These are phyloP conservation scores for Metrosideros polymorpha DNA, from an alignment of 441 rosid genomes.

Conservation along the genomic window DNA sequence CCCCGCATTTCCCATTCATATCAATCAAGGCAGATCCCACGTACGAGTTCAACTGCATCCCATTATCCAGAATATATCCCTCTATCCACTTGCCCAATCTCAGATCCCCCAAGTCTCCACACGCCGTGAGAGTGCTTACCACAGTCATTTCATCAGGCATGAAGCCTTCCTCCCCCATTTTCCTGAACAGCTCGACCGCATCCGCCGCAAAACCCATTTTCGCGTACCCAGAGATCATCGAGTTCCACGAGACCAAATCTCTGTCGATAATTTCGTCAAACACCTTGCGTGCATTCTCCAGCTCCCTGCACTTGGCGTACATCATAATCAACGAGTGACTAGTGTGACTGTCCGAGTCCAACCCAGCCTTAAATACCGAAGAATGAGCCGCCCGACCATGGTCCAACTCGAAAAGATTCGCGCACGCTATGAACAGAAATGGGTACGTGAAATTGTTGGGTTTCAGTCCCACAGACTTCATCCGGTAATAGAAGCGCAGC, in stretches of 20 bases:
- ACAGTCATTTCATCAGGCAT: slow-evolving; percentile 69
- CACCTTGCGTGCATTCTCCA: slow-evolving; percentile 45
- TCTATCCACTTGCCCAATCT: slow-evolving; percentile 52
- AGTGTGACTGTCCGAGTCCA: slow-evolving; percentile 41
- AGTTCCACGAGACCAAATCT: slow-evolving; percentile 78
- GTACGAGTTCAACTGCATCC: slow-evolving; percentile 40
- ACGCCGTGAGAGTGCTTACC: slow-evolving; percentile 63
- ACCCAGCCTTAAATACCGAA: slow-evolving; percentile 40
- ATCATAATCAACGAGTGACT: slow-evolving; percentile 50
- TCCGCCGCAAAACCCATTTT: slow-evolving; percentile 49
- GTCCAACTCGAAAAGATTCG: slow-evolving; percentile 35
- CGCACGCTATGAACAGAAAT: slow-evolving; percentile 54
- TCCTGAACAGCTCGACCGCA: slow-evolving; percentile 44
- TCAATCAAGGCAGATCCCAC: slow-evolving; percentile 63
- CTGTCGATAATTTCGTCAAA: slow-evolving; percentile 56
- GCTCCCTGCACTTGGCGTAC: slow-evolving; percentile 32
- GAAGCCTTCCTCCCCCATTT: slow-evolving; percentile 48
- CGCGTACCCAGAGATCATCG: slow-evolving; percentile 74
- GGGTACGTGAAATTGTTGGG: slow-evolving; percentile 71
- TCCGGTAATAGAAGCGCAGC: slow-evolving; percentile 35
- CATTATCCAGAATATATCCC: slow-evolving; percentile 28
- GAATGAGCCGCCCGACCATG: slow-evolving; percentile 50
- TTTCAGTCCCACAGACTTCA: slow-evolving; percentile 42
- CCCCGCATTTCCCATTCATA: slow-evolving; percentile 84
- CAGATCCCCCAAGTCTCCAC: slow-evolving; percentile 61